A percentile compares a stretch with the other conserved stretches of the same genome.
Evolutionary conservation across 2,329 filamentous ascomycete genomes (phyloP).

Genomic region (Epichloe glyceriae): DNA sequence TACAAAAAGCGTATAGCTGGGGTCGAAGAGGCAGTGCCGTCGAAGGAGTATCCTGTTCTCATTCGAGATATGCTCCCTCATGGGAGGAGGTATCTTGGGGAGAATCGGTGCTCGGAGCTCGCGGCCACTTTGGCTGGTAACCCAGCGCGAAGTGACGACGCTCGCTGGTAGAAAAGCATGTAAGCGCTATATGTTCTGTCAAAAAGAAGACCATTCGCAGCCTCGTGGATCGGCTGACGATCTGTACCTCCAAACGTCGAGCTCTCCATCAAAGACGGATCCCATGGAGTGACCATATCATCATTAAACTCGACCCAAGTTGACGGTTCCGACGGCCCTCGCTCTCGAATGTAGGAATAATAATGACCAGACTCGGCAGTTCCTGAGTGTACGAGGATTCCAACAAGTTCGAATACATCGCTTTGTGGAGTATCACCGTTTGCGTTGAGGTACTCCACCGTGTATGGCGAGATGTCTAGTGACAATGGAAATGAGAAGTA

Average conservation of each 20-base stretch:
- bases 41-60: conserved; percentile 65
- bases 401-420: conserved; percentile 88
- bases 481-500: conserved; percentile 74
- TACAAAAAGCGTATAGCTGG: conserved; percentile 55
- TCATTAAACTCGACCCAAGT: conserved; percentile 93
- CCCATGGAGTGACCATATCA: conserved; percentile 64
- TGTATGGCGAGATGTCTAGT: conserved; percentile 84
- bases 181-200: conserved; percentile 80
- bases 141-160: conserved; percentile 43
- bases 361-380: conserved; percentile 93
- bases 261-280: conserved; percentile 57
- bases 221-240: conserved; percentile 30
- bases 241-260: conserved; percentile 70
- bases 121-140: not conserved
- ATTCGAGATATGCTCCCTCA: conserved; percentile 47
- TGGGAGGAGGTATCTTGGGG: conserved; percentile 30
- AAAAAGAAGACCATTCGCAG: conserved; percentile 29
- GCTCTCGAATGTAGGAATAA: conserved; percentile 86
- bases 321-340: conserved; percentile 38
- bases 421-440: conserved; percentile 35
- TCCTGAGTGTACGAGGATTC: conserved; percentile 83
- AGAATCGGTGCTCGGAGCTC: conserved; percentile 10
- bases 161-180: conserved; percentile 93
- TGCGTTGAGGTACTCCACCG: conserved; percentile 66
- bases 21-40: conserved; percentile 69